Evolutionary conservation across 202 grass and related monocot species (phyloP), one percentile per base, ranked within the genome.

Genomic region (Sporobolus alterniflorus): DNA sequence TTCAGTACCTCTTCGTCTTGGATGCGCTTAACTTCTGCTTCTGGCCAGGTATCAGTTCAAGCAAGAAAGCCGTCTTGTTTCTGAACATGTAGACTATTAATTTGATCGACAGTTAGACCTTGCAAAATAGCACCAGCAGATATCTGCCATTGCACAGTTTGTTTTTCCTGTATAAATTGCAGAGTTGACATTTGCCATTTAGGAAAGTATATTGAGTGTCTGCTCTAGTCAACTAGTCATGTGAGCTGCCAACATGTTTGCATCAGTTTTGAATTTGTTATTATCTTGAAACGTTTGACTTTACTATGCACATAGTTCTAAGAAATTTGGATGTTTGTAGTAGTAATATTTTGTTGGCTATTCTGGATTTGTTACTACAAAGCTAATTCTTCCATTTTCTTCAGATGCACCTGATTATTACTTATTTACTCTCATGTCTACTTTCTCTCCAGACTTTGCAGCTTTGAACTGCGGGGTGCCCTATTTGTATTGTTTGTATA

Each of bases 21-120:
- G 93, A 99, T 71, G 88, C 96, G 21, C 79, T 96, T 1, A 96
- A 96, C 74, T 99, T 96, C 71, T 99, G 93, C 77, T 99, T 99
- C 60, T 99, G 93, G 93, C 96, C 93, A 94, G 96, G 93, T 99
- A 91, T 64, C 39, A 77, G 3, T 52, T 82, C 40, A 67, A 65
- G 18, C 56, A 67, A 67, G 29, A 28, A n/a, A 36, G 9, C 14
- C 15, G 22, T 12, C 2, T 0, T 12, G 17, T 85, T 51, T 66
- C 49, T 82, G 59, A 62, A 73, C 20, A 85, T 73, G 3, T 62
- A 74, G 0, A 41, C 30, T 44, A 25, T 24, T 64, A 43, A 10
- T 65, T 32, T 25, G 24, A 32, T 28, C 25, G 18, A 5, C n/a
- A 44, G 11, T 36, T 65, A 14, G 57, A 24, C 3, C 13, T n/a